Evolutionary conservation across 495 filamentous ascomycete genomes (phyloP).

Genomic region (Penicillium taxi): DNA sequence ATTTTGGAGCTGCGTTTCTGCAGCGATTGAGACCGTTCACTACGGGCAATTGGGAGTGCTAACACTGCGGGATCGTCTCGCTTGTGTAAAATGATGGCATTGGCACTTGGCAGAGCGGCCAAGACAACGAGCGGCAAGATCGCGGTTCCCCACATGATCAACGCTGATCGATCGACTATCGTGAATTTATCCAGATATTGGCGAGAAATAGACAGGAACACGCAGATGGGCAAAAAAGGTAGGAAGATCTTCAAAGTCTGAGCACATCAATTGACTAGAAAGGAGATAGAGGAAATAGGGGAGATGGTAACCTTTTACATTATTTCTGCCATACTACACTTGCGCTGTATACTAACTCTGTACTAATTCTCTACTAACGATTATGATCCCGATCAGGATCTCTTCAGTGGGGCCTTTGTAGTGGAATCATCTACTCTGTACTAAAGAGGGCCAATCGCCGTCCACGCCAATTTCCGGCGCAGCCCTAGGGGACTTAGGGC

Average conservation of each 20-base stretch:
- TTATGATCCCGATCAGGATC: neutral
- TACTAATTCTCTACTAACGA: neutral
- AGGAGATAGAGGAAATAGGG: neutral
- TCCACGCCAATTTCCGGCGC: neutral
- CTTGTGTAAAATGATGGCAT: constrained; percentile 19
- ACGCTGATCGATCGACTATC: neutral
- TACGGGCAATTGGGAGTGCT: constrained; percentile 34
- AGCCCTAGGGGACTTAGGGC: neutral
- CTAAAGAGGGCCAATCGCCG: neutral
- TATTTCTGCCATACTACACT: neutral
- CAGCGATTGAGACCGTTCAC: constrained; percentile 15
- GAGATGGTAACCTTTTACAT: neutral
- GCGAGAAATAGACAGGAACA: neutral
- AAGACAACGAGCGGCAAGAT: constrained; percentile 11
- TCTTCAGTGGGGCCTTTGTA: neutral
- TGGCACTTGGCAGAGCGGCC: constrained; percentile 10
- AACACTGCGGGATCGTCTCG: constrained; percentile 36
- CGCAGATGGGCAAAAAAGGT: neutral
- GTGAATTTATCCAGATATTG: neutral
- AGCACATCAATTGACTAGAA: neutral
- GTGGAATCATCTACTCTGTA: neutral
- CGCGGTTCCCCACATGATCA: constrained; percentile 9
- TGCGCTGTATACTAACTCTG: too few relatives aligned
- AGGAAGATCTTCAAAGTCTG: neutral
- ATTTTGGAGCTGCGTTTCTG: constrained; percentile 35